Conservation (phyloP, 1,284 basidiomycete genomes). For the Inonotus obliquus region DNA sequence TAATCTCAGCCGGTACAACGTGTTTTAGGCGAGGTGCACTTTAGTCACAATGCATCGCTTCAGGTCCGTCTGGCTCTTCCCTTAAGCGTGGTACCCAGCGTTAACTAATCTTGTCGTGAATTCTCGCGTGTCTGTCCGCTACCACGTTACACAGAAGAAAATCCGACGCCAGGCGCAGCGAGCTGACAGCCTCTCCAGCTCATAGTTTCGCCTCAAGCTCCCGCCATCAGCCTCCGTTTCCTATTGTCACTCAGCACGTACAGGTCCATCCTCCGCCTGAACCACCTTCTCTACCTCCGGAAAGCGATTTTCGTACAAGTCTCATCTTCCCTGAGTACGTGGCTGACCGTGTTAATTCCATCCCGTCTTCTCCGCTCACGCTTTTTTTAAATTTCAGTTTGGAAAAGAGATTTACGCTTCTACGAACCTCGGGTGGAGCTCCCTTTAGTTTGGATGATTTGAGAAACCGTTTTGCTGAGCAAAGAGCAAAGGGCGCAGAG, state of each 20-base stretch:
- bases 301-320: constrained; percentile 75
- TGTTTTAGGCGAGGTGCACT: constrained; percentile 56
- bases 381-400: constrained; percentile 46
- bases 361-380: constrained; percentile 20
- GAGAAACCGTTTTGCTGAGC: constrained; percentile 63
- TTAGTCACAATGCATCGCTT: constrained; percentile 64
- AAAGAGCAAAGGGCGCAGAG: constrained; percentile 60
- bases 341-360: constrained; percentile 18
- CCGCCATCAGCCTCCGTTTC: constrained; percentile 24
- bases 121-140: constrained; percentile 29
- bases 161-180: constrained; percentile 56
- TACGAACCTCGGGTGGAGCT: constrained; percentile 61
- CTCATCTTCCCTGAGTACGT: constrained; percentile 78
- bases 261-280: constrained; percentile 27
- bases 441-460: constrained; percentile 61
- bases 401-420: constrained; percentile 71
- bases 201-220: constrained; percentile 16
- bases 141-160: constrained; percentile 42
- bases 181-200: constrained; percentile 22
- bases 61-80: constrained; percentile 51
- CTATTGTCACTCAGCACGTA: constrained; percentile 25
- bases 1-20: constrained; percentile 40
- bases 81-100: constrained; percentile 15
- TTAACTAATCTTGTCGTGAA: constrained; percentile 25
- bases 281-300: constrained; percentile 54